phyloP scores from a whole-genome alignment of 768 basidiomycete genomes.

The Amanita molliuscula region DNA sequence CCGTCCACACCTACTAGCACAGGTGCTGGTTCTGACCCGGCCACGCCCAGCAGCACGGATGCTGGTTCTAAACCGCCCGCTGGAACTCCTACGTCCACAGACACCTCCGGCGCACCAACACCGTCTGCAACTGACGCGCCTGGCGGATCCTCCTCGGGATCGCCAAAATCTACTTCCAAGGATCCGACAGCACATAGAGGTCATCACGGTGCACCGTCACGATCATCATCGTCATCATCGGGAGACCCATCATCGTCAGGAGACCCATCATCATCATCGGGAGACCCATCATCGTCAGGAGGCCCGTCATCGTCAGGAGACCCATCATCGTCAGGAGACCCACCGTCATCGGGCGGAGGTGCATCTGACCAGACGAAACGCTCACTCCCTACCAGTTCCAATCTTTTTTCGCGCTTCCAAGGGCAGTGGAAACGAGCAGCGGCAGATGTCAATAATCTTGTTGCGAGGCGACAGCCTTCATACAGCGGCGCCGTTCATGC shows the following conservation, averaged over 20 bases:
- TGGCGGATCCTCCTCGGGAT: neutral
- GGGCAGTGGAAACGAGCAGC: neutral
- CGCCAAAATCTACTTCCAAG: no score
- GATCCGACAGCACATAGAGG: no score
- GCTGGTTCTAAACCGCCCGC: neutral
- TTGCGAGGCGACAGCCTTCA: neutral
- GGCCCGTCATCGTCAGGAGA: no score
- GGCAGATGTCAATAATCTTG: neutral
- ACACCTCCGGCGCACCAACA: neutral
- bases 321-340: no score
- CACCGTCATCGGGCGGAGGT: neutral
- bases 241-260: no score
- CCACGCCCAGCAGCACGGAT: neutral
- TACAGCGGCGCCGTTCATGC: conserved; percentile 1
- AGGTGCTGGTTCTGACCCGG: neutral
- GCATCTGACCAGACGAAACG: no score
- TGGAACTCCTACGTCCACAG: neutral
- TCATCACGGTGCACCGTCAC: no score
- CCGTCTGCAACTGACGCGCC: neutral
- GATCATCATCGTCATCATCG: no score
- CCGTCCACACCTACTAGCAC: neutral
- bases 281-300: no score
- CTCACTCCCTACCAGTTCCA: neutral
- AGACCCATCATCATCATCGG: neutral
- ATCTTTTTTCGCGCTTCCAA: neutral